Percentiles rank a stretch among this genome's conserved stretches.
phyloP scores from a whole-genome alignment of 306 rosid species.

The Vicia faba region DNA sequence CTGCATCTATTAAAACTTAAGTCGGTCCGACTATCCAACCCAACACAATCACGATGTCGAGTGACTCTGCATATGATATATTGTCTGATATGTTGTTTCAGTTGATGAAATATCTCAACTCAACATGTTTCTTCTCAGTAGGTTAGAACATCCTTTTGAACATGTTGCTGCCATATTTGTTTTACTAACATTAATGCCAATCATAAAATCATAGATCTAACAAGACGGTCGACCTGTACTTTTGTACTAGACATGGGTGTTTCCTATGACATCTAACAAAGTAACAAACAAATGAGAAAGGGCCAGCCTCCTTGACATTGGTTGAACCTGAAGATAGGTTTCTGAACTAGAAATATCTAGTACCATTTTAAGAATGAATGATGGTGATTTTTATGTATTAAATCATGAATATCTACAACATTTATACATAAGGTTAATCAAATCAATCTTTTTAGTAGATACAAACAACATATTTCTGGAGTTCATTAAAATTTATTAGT shows the following conservation, averaged over 20 bases:
- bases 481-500: slow-evolving; percentile 3
- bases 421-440: not conserved
- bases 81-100: too few species aligned
- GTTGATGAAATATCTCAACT: too few species aligned
- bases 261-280: not conserved
- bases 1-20: too few species aligned
- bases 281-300: not conserved
- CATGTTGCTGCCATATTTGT: too few species aligned
- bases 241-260: not conserved
- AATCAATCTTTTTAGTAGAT: not conserved
- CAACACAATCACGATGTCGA: too few species aligned
- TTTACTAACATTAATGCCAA: too few species aligned
- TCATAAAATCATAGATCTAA: too few species aligned
- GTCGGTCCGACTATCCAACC: too few species aligned
- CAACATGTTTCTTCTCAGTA: too few species aligned
- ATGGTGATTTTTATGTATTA: not conserved
- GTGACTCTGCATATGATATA: too few species aligned
- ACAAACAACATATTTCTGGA: slow-evolving; percentile 19
- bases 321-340: not conserved
- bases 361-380: not conserved
- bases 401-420: not conserved
- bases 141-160: too few species aligned
- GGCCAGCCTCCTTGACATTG: not conserved
- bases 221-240: not conserved
- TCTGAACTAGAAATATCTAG: not conserved